Conservation (phyloP, 805 yeast species). For the Barnettozyma vustinii region DNA sequence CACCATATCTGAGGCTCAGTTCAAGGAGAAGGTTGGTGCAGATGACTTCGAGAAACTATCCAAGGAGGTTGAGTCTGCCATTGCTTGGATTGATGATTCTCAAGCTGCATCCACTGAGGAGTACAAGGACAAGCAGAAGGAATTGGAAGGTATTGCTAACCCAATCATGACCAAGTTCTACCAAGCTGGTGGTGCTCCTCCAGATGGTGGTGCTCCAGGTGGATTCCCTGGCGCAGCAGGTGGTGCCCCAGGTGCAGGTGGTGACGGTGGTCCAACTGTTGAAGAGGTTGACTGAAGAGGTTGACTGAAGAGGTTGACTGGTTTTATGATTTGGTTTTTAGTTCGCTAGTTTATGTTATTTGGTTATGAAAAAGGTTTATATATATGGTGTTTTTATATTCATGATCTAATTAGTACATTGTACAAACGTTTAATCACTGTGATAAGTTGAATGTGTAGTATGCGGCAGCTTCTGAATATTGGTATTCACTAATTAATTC, state of each 20-base stretch:
- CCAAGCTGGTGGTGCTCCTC: slow-evolving; percentile 84
- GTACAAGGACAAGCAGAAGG: slow-evolving; percentile 91
- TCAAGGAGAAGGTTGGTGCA: slow-evolving; percentile 74
- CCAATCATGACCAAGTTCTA: slow-evolving; percentile 96
- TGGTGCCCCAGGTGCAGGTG: slow-evolving; percentile 55
- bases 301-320: background rate
- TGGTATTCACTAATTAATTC: too few relatives aligned
- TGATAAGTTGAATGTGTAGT: too few relatives aligned
- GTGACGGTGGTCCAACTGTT: slow-evolving; percentile 60
- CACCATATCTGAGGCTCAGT: slow-evolving; percentile 62
- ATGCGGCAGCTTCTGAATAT: too few relatives aligned
- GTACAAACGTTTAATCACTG: too few relatives aligned
- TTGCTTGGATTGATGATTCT: slow-evolving; percentile 89
- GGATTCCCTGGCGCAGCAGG: slow-evolving; percentile 58
- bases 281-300: slow-evolving; percentile 77
- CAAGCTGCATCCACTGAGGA: slow-evolving; percentile 91
- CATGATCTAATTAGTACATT: too few relatives aligned
- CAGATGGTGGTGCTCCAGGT: slow-evolving; percentile 55
- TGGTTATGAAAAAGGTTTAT: background rate
- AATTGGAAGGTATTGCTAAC: slow-evolving; percentile 92
- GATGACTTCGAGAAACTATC: slow-evolving; percentile 68
- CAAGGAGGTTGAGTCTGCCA: slow-evolving; percentile 80
- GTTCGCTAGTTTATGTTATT: background rate
- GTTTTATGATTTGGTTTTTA: background rate
- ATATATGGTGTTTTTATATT: background rate